Evolutionary conservation across 2,329 filamentous ascomycete genomes (phyloP).

Genomic region (Pseudocercospora ulei): DNA sequence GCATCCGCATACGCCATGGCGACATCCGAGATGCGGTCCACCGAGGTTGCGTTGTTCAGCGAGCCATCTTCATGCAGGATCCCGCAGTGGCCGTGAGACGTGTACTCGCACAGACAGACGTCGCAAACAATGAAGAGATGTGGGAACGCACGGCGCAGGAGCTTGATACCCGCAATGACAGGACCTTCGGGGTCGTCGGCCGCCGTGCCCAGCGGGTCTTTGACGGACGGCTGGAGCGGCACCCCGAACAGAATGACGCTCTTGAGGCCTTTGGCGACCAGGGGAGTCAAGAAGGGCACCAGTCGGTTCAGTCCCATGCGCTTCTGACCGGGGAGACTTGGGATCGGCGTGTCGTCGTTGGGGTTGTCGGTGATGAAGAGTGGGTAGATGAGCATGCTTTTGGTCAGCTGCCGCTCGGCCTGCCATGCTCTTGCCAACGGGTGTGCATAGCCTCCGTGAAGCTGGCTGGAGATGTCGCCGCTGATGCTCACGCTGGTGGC

Average conservation of each 20-base stretch:
- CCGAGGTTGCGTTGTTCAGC: slow-evolving; percentile 84
- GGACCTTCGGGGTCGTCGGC: slow-evolving; percentile 90
- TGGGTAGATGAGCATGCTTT: slow-evolving; percentile 95
- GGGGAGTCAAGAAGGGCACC: slow-evolving; percentile 71
- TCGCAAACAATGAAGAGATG: slow-evolving; percentile 84
- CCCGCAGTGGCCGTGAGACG: slow-evolving; percentile 92
- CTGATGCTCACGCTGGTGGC: slow-evolving; percentile 46
- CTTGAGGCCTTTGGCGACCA: slow-evolving; percentile 79
- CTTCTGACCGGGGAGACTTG: slow-evolving; percentile 81
- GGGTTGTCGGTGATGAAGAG: slow-evolving; percentile 92
- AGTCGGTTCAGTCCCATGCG: slow-evolving; percentile 81
- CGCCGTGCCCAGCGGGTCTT: slow-evolving; percentile 82
- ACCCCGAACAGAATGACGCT: slow-evolving; percentile 96
- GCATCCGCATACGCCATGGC: slow-evolving; percentile 94
- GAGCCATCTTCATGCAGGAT: slow-evolving; percentile 87
- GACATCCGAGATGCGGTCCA: slow-evolving; percentile 93
- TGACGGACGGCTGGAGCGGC: slow-evolving; percentile 66
- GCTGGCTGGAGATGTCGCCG: slow-evolving; percentile 45
- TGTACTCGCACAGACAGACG: slow-evolving; percentile 98
- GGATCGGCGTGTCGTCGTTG: slow-evolving; percentile 81
- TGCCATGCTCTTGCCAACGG: slow-evolving; percentile 46
- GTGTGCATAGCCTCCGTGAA: slow-evolving; percentile 46
- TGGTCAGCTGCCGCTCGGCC: slow-evolving; percentile 46
- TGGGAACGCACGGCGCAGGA: slow-evolving; percentile 76
- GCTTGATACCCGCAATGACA: slow-evolving; percentile 75